phyloP scores from a whole-genome alignment of 129 eudicot species.

The Flaveria brownii region DNA sequence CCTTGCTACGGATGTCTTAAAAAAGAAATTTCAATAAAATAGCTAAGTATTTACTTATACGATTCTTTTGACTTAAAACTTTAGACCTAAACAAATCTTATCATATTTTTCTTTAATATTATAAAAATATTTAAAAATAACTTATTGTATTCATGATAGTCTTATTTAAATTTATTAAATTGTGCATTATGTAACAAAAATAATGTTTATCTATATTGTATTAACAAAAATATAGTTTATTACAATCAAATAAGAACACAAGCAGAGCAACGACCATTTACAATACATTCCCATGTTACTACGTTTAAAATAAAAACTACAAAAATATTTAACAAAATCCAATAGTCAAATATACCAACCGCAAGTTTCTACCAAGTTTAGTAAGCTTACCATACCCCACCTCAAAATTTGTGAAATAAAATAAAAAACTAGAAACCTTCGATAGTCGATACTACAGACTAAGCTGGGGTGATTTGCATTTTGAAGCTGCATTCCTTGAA shows the following conservation, averaged over 20 bases:
- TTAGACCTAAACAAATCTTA: too few species aligned
- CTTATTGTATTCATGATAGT: background rate
- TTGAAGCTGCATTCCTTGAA: constrained; percentile 16
- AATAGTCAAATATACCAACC: background rate
- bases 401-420: too few species aligned
- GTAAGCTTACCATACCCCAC: too few species aligned
- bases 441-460: constrained; percentile 21
- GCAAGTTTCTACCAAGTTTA: constrained; percentile 9
- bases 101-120: too few species aligned
- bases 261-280: constrained; percentile 12
- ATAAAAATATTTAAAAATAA: too few species aligned
- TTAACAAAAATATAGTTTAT: background rate
- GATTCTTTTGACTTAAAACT: too few species aligned
- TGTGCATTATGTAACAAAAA: background rate
- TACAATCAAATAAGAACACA: constrained; percentile 5
- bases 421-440: constrained; percentile 10
- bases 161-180: too few species aligned
- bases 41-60: too few species aligned
- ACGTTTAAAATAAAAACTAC: background rate
- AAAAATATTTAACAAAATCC: constrained; percentile 7
- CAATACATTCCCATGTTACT: background rate
- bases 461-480: constrained; percentile 19
- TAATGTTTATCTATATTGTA: background rate
- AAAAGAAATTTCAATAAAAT: too few species aligned
- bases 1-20: too few species aligned